A percentile compares a stretch with the other conserved stretches of the same genome.
phyloP scores from a whole-genome alignment of 1,284 basidiomycete genomes.

The Ceratobasidium papillatum region DNA sequence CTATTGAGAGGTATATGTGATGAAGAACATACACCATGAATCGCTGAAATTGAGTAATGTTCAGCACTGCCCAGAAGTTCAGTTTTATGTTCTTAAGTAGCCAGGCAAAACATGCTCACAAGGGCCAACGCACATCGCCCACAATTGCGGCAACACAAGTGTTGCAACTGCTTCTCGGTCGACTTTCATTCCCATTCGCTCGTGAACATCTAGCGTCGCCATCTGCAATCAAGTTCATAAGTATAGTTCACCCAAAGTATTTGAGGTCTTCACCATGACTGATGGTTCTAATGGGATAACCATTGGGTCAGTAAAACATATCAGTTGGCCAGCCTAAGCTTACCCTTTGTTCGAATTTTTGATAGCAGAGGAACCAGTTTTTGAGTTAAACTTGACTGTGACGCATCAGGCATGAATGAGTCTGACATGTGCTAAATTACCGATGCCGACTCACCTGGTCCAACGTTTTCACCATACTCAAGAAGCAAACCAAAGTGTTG shows the following conservation, averaged over 20 bases:
- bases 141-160: slow-evolving; percentile 90
- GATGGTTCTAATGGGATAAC: slow-evolving; percentile 68
- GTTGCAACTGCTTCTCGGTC: slow-evolving; percentile 95
- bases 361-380: slow-evolving; percentile 93
- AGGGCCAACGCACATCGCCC: slow-evolving; percentile 97
- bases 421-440: not conserved
- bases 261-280: slow-evolving; percentile 72
- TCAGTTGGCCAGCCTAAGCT: not conserved
- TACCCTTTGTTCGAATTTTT: slow-evolving; percentile 88
- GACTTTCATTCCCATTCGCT: slow-evolving; percentile 95
- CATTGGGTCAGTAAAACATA: not conserved
- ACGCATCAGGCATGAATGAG: not conserved
- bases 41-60: slow-evolving; percentile 87
- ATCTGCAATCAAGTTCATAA: slow-evolving; percentile 61
- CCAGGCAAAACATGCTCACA: slow-evolving; percentile 59
- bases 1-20: not conserved
- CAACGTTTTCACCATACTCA: slow-evolving; percentile 91
- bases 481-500: slow-evolving; percentile 87
- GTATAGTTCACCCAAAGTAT: not conserved
- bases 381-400: slow-evolving; percentile 82
- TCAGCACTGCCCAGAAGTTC: slow-evolving; percentile 68
- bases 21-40: slow-evolving; percentile 81
- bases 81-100: not conserved
- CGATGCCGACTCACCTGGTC: slow-evolving; percentile 72
- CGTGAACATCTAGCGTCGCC: slow-evolving; percentile 93